These are phyloP conservation scores for Podospora sp. DNA, from an alignment of 495 filamentous ascomycete genomes.

Conservation along the genomic window DNA sequence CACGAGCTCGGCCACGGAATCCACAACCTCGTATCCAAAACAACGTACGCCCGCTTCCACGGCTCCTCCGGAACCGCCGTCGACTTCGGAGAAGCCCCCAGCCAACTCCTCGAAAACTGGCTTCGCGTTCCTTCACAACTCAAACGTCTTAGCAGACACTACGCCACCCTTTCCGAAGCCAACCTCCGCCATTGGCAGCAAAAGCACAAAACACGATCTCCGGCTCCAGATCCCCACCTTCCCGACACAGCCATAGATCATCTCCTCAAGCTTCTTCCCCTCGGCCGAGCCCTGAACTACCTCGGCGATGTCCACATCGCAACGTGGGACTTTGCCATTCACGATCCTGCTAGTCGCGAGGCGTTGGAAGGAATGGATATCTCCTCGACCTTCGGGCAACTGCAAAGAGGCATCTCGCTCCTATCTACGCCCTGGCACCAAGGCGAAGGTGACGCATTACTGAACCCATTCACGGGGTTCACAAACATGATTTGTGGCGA, in stretches of 20 bases:
- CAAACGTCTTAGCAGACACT: constrained; percentile 67
- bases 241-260: neutral
- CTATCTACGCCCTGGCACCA: neutral
- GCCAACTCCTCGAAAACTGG: constrained; percentile 78
- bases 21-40: constrained; percentile 68
- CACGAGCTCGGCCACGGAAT: constrained; percentile 69
- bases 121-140: constrained; percentile 73
- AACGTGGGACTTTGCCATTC: constrained; percentile 64
- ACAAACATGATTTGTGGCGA: neutral
- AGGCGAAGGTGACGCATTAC: neutral
- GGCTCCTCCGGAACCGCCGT: constrained; percentile 65
- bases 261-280: neutral
- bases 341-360: constrained; percentile 53
- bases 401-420: neutral
- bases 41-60: constrained; percentile 71
- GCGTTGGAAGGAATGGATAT: constrained; percentile 48
- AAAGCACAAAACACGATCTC: neutral
- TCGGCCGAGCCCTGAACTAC: constrained; percentile 55
- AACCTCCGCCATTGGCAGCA: constrained; percentile 16
- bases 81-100: constrained; percentile 74
- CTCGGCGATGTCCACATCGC: constrained; percentile 56
- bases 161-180: constrained; percentile 7
- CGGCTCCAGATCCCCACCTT: constrained; percentile 1
- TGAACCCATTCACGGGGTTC: neutral
- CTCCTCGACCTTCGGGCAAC: constrained; percentile 26